Conservation (phyloP, 2,329 filamentous ascomycete genomes). For the Aspergillus chevalieri region DNA sequence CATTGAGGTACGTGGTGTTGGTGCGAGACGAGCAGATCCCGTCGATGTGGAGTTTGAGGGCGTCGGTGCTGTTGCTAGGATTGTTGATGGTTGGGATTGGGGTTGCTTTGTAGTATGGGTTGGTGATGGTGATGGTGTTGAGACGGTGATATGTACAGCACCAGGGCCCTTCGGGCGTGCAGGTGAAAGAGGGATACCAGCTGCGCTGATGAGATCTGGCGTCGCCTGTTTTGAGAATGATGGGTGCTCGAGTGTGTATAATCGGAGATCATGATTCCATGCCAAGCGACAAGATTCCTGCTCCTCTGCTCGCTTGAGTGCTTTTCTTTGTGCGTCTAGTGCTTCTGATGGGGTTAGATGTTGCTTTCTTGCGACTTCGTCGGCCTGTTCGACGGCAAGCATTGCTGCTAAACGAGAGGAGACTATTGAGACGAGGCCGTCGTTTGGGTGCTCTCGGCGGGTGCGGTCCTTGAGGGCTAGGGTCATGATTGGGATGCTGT, state of each 20-base stretch:
- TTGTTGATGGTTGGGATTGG: slow-evolving; percentile 24
- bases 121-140: slow-evolving; percentile 18
- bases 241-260: slow-evolving; percentile 44
- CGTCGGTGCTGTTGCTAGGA: slow-evolving; percentile 34
- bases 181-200: slow-evolving; percentile 28
- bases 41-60: slow-evolving; percentile 29
- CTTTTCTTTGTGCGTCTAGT: slow-evolving; percentile 38
- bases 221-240: slow-evolving; percentile 20
- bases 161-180: slow-evolving; percentile 25
- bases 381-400: slow-evolving; percentile 43
- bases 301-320: slow-evolving; percentile 38
- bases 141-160: slow-evolving; percentile 38
- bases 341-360: slow-evolving; percentile 35
- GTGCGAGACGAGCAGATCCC: slow-evolving; percentile 26
- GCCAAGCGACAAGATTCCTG: slow-evolving; percentile 43
- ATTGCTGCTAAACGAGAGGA: slow-evolving; percentile 47
- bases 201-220: slow-evolving; percentile 28
- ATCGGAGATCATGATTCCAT: slow-evolving; percentile 35
- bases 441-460: slow-evolving; percentile 34
- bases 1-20: slow-evolving; percentile 33
- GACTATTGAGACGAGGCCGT: slow-evolving; percentile 40
- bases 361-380: slow-evolving; percentile 34
- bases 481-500: slow-evolving; percentile 39
- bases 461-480: slow-evolving; percentile 35
- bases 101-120: slow-evolving; percentile 4